A percentile compares a stretch with the other conserved stretches of the same genome.
phyloP scores from a whole-genome alignment of 1,284 basidiomycete species.

The Cryptococcus hybrid region DNA sequence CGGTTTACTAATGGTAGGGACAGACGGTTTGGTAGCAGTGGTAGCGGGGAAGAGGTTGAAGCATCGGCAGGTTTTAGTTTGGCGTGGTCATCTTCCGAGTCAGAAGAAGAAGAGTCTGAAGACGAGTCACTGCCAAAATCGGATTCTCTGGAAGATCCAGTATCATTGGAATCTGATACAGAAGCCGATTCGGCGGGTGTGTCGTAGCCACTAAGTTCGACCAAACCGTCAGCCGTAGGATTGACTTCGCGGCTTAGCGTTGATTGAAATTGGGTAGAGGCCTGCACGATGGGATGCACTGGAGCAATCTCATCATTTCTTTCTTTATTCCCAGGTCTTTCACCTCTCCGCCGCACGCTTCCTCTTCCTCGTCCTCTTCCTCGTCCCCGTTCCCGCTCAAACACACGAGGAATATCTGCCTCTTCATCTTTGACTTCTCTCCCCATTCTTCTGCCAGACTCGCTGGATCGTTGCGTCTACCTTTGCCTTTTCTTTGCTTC shows the following conservation, averaged over 20 bases:
- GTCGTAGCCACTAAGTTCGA: constrained; percentile 11
- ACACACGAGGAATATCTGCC: constrained; percentile 14
- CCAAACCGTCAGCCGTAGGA: background rate
- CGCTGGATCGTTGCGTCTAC: constrained; percentile 29
- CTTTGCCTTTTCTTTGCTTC: constrained; percentile 41
- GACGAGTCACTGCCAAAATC: constrained; percentile 7
- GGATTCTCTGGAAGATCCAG: background rate
- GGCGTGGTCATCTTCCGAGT: constrained; percentile 4
- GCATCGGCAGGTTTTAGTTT: background rate
- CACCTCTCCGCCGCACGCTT: constrained; percentile 2
- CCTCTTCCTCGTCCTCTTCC: constrained; percentile 43
- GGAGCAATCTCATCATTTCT: constrained; percentile 3
- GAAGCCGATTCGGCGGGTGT: constrained; percentile 2
- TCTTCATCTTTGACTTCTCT: constrained; percentile 5
- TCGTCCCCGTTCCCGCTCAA: constrained; percentile 22
- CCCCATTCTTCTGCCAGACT: constrained; percentile 46
- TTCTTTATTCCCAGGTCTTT: constrained; percentile 11
- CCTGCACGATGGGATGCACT: background rate
- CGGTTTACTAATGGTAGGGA: constrained; percentile 5
- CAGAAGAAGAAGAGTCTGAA: constrained; percentile 18
- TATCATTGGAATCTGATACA: background rate
- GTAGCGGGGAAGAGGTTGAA: background rate
- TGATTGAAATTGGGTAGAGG: background rate
- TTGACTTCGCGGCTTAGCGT: background rate
- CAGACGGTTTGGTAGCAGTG: background rate